Base-by-base conservation (phyloP, 345 rosid species). In the Geranium brycei region DNA sequence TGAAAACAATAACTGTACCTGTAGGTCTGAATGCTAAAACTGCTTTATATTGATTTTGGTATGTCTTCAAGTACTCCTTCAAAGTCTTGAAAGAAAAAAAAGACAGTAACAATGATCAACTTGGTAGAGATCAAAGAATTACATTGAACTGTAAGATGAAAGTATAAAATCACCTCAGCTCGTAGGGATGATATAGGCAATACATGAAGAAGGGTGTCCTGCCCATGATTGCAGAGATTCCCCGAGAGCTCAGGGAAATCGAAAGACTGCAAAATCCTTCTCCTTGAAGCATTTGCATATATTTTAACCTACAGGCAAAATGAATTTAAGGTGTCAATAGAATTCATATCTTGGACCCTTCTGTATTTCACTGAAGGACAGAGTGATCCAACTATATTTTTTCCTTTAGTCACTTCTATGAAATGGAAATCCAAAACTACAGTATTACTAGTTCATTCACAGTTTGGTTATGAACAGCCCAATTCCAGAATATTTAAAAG, bases 11-110 rank as follows among this genome's bases (percentile, higher is more conserved):
- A 28, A 5, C n/a, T 1, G 5, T 41, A 86, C 96, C 96, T 76
- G 92, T 89, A 38, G 92, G 91, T 60, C 88, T 81, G 73, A 86
- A 86, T 63, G 91, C 92, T 75, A 86, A 73, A 73, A 89, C 77
- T 66, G 82, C 76, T 53, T 72, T 60, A 68, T 72, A 84, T 57
- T 72, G 83, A 71, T 83, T 77, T 31, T 1, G 60, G 70, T 79
- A 80, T 60, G 61, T 58, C 74, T 77, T 76, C 64, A 84, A 69
- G 77, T 89, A 87, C 69, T 77, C 79, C 19, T 69, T 73, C 7
- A 84, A 78, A 61, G 73, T 83, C 91, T 85, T 70, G 55, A 57
- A 17, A 35, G 13, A 66, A 62, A 68, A 68, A 57, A 0, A 58
- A 30, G 8, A 63, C 56, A 69, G 31, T 17, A 58, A 51, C 30